Conservation (phyloP, 768 basidiomycete species). For the Mycena albidolilacea region DNA sequence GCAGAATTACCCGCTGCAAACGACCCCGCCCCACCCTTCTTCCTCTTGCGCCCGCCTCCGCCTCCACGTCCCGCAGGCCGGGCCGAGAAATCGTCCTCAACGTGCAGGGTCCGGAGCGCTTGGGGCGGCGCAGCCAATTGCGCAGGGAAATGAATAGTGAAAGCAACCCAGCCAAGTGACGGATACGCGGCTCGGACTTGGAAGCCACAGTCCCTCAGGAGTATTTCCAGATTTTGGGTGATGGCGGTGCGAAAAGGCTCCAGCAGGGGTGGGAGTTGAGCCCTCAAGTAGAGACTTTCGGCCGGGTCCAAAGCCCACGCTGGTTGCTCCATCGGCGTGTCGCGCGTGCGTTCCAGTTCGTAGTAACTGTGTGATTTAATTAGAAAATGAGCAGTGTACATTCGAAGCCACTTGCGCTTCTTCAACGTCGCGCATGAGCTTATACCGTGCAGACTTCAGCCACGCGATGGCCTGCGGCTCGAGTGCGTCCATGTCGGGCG, state of each 20-base stretch:
- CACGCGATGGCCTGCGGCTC: constrained; percentile 1
- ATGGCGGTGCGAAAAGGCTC: neutral
- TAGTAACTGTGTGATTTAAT: constrained; percentile 1
- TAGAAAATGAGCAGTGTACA: neutral
- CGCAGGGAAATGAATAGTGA: neutral
- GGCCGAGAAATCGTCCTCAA: constrained; percentile 2
- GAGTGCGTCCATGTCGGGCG: neutral
- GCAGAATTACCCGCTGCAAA: constrained; percentile 49
- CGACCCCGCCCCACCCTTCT: constrained; percentile 61
- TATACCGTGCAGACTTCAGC: constrained; percentile 3
- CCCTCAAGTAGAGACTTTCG: neutral
- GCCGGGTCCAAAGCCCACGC: neutral
- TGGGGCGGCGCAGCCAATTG: neutral
- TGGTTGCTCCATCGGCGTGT: neutral
- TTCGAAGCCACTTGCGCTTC: neutral
- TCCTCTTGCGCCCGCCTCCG: neutral
- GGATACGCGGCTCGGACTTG: too few relatives aligned
- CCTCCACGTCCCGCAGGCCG: neutral
- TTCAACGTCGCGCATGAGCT: constrained; percentile 11
- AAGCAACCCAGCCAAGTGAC: neutral
- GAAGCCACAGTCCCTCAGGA: constrained; percentile 11
- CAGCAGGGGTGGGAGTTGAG: neutral
- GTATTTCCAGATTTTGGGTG: neutral
- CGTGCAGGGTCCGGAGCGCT: neutral
- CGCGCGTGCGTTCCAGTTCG: neutral